Evolutionary conservation across 2,329 filamentous ascomycete species (phyloP).

Genomic region (Aureobasidium sp.): DNA sequence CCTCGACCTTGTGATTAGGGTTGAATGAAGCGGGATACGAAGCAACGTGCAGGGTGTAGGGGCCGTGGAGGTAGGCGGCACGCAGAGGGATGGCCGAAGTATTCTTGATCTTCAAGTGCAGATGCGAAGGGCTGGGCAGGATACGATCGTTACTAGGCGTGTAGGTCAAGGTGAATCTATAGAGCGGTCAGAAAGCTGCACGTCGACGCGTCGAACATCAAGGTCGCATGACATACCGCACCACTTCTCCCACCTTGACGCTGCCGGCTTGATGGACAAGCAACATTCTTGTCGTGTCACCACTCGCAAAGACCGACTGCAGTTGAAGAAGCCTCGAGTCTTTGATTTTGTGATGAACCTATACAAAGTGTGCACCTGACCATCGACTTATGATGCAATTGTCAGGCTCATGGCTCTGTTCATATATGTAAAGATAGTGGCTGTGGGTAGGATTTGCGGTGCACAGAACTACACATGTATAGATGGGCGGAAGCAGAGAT

Average conservation of each 20-base stretch:
- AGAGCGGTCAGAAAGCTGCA: neutral
- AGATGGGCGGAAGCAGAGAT: neutral
- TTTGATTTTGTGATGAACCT: neutral
- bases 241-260: conserved; percentile 89
- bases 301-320: neutral
- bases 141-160: conserved; percentile 84
- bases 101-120: conserved; percentile 86
- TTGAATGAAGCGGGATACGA: conserved; percentile 79
- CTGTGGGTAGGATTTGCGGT: neutral
- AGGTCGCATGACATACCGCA: conserved; percentile 53
- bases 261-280: conserved; percentile 84
- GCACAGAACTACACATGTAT: neutral
- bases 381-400: conserved; percentile 5
- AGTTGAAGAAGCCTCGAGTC: neutral
- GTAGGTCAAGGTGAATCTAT: conserved; percentile 76
- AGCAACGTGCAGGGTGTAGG: conserved; percentile 82
- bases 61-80: conserved; percentile 92
- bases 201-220: conserved; percentile 5
- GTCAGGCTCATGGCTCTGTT: conserved; percentile 1
- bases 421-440: neutral
- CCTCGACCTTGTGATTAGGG: conserved; percentile 69
- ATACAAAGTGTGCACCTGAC: conserved; percentile 3
- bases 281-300: conserved; percentile 54
- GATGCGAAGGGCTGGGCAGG: conserved; percentile 70
- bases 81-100: conserved; percentile 83